These are phyloP conservation scores for Coemansia sp. DNA, from an alignment of 192 early-diverging fungal genomes.

Conservation along the genomic window DNA sequence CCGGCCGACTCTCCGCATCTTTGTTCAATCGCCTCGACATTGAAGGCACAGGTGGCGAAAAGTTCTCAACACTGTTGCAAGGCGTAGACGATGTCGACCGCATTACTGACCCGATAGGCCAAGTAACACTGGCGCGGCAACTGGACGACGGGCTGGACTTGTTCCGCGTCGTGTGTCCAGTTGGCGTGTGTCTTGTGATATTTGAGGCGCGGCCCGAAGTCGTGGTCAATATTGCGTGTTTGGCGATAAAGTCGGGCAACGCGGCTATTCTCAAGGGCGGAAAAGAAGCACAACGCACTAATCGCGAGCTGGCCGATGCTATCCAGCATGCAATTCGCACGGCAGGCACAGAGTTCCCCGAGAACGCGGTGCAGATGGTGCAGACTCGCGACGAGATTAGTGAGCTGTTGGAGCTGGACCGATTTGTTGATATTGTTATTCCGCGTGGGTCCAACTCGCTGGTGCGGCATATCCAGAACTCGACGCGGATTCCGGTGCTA, in stretches of 20 bases:
- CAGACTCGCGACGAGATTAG: constrained; percentile 86
- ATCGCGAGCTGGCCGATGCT: constrained; percentile 68
- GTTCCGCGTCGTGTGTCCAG: constrained; percentile 87
- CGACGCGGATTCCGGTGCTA: constrained; percentile 97
- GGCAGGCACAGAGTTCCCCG: constrained; percentile 55
- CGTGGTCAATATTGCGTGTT: constrained; percentile 91
- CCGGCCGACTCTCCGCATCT: constrained; percentile 69
- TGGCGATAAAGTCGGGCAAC: constrained; percentile 96
- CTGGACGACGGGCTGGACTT: constrained; percentile 84
- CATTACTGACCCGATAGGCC: constrained; percentile 81
- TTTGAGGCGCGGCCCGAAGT: constrained; percentile 99
- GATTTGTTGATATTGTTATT: constrained; percentile 94
- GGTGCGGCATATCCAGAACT: constrained; percentile 87
- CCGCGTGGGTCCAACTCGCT: constrained; percentile 90
- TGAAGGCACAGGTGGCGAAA: constrained; percentile 65
- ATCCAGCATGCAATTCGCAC: constrained; percentile 77
- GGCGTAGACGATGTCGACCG: constrained; percentile 86
- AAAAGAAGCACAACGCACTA: constrained; percentile 83
- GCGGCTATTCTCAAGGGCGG: constrained; percentile 98
- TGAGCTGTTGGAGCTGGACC: constrained; percentile 78
- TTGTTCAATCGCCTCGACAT: constrained; percentile 90
- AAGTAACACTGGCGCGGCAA: constrained; percentile 70
- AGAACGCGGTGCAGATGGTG: constrained; percentile 80
- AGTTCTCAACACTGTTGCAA: constrained; percentile 80
- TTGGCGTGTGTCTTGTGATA: constrained; percentile 94